Base-by-base conservation (phyloP, 768 basidiomycete genomes). In the Mycena rosella region DNA sequence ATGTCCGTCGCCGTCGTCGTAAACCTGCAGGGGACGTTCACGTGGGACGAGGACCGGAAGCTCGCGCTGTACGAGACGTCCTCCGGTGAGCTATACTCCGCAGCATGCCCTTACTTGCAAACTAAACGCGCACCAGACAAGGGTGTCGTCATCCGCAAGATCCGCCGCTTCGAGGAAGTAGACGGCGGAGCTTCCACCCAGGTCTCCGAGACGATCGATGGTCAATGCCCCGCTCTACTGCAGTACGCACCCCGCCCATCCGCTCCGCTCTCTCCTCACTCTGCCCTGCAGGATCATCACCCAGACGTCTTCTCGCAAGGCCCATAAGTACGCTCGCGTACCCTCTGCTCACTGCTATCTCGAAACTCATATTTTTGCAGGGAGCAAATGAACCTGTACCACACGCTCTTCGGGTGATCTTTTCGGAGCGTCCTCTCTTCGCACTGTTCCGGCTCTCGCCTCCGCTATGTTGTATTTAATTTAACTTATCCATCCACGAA, bases 41-140 rank as follows among this genome's bases (percentile, higher is more conserved):
- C 70, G 2, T 62, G 44, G 61, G 70, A 72, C 29, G 44, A 45
- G 44, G 42, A 42, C 2, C 27, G 44, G 13, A 65, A 65, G 24
- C 27, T 68, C 3, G 15, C 67, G 13, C 47, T 72, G 5, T 72
- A 72, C 55, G 70, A 72, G 60, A 72, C 70, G 5, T 38, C 65
- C 27, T 68, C 66, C 5, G 67, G 70, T 65, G 17, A 56, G 70
- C 38, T n/a, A n/a, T n/a, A n/a, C n/a, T n/a, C n/a, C n/a, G n/a
- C n/a, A n/a, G n/a, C n/a, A n/a, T n/a, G n/a, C n/a, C n/a, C n/a
- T n/a, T n/a, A n/a, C n/a, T n/a, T n/a, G n/a, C n/a, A n/a, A n/a
- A n/a, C n/a, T n/a, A n/a, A n/a, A n/a, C n/a, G 4, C 0, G 51
- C 22, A 32, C 26, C 47, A 68, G 67, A 63, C 51, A 63, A 63